phyloP scores from a whole-genome alignment of 2,329 filamentous ascomycete species.

The Colletotrichum paranaense region DNA sequence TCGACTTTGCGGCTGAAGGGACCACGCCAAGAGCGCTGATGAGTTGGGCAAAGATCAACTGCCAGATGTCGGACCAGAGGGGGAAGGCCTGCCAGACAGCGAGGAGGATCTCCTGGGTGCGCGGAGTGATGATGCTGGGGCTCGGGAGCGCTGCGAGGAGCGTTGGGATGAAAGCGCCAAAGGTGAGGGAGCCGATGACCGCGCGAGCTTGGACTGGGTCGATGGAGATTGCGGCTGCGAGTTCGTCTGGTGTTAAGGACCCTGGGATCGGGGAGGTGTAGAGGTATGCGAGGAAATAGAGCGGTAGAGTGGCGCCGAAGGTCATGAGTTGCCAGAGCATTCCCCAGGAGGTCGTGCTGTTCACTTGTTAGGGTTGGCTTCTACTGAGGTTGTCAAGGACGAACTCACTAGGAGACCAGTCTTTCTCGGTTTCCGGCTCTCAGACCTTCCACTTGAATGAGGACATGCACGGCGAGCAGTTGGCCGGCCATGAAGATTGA shows the following conservation, averaged over 20 bases:
- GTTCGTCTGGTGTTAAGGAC: not conserved
- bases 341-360: conserved; percentile 39
- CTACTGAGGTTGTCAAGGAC: not conserved
- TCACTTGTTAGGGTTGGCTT: not conserved
- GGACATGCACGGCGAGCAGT: conserved; percentile 35
- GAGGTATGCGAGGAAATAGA: conserved; percentile 39
- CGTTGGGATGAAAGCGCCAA: conserved; percentile 38
- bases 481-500: conserved; percentile 38
- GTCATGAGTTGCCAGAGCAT: conserved; percentile 39
- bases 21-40: not conserved
- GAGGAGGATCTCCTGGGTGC: conserved; percentile 36
- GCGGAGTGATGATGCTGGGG: conserved; percentile 29
- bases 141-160: conserved; percentile 34
- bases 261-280: conserved; percentile 37
- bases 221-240: conserved; percentile 32
- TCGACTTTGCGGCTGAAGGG: not conserved
- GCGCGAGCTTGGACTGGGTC: conserved; percentile 25
- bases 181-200: conserved; percentile 26
- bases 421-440: conserved; percentile 37
- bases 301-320: conserved; percentile 38
- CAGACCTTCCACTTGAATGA: conserved; percentile 37
- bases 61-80: conserved; percentile 32
- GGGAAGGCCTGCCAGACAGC: conserved; percentile 41
- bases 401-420: conserved; percentile 37
- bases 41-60: conserved; percentile 22